phyloP scores from a whole-genome alignment of 345 rosid species.

The Passiflora organensis region DNA sequence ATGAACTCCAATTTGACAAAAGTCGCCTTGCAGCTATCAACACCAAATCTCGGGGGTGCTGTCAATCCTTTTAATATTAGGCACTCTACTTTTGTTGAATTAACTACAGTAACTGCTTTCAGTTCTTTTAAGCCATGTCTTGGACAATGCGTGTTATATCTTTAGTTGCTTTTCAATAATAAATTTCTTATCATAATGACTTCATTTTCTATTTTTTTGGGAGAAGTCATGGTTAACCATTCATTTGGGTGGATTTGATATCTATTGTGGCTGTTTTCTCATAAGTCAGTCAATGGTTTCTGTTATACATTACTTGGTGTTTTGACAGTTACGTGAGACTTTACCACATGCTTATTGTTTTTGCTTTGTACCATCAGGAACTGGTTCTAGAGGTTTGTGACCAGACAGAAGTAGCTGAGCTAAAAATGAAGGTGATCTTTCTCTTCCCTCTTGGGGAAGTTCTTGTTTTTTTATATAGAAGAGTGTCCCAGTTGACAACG shows the following conservation, averaged over 20 bases:
- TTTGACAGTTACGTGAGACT: not conserved
- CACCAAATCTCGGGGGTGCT: too few species aligned
- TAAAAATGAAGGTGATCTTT: conserved; percentile 70
- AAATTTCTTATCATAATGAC: too few species aligned
- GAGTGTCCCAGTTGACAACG: too few species aligned
- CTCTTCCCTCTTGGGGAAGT: conserved; percentile 1
- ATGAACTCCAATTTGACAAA: too few species aligned
- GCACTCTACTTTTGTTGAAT: too few species aligned
- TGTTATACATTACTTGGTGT: conserved; percentile 2
- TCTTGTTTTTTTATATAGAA: conserved; percentile 7
- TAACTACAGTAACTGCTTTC: too few species aligned
- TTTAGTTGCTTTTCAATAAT: too few species aligned
- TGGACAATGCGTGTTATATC: too few species aligned
- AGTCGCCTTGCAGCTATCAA: too few species aligned
- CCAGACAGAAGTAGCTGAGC: conserved; percentile 88
- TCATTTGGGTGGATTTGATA: conserved; percentile 2
- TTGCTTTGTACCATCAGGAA: conserved; percentile 38
- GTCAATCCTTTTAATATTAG: too few species aligned
- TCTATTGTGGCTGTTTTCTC: not conserved
- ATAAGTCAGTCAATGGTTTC: too few species aligned
- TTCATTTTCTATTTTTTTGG: not conserved
- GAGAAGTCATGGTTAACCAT: not conserved
- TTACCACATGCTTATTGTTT: not conserved
- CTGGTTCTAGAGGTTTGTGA: conserved; percentile 86
- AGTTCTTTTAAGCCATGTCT: too few species aligned